These are phyloP conservation scores for Hypoxylon sp. DNA, from an alignment of 2,329 filamentous ascomycete genomes.

Conservation along the genomic window DNA sequence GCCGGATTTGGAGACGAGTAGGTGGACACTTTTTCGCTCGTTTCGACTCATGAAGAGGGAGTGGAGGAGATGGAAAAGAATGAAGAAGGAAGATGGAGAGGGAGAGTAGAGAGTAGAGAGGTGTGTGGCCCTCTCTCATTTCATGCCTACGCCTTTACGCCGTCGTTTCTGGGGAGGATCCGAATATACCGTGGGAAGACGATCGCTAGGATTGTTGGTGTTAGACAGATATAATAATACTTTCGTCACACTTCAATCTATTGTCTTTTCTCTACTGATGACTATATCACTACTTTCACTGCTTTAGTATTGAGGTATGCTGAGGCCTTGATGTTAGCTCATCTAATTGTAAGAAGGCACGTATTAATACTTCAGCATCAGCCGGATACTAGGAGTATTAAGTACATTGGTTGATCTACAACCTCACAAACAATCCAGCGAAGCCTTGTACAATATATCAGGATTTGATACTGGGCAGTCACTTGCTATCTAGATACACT, in stretches of 20 bases:
- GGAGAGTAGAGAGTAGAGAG: background rate
- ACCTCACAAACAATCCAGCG: no score
- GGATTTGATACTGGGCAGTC: no score
- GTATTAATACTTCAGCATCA: no score
- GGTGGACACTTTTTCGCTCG: constrained; percentile 13
- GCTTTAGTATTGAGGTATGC: background rate
- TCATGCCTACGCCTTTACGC: constrained; percentile 22
- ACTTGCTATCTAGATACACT: background rate
- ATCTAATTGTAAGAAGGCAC: no score
- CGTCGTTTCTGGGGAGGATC: constrained; percentile 37
- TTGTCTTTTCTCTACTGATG: background rate
- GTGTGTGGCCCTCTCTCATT: constrained; percentile 4
- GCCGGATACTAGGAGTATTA: no score
- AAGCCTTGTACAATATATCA: no score
- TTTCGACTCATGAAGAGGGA: constrained; percentile 24
- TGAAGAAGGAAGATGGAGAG: background rate
- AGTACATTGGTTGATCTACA: no score
- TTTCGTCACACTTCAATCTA: constrained; percentile 13
- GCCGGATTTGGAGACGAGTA: constrained; percentile 34
- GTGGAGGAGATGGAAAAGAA: constrained; percentile 7
- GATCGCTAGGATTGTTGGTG: constrained; percentile 21
- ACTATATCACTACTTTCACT: background rate
- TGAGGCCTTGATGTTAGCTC: background rate
- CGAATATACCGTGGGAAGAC: background rate
- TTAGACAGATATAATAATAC: constrained; percentile 40